Evolutionary conservation across 2,329 filamentous ascomycete genomes (phyloP).

Genomic region (Fusarium duplospermum): DNA sequence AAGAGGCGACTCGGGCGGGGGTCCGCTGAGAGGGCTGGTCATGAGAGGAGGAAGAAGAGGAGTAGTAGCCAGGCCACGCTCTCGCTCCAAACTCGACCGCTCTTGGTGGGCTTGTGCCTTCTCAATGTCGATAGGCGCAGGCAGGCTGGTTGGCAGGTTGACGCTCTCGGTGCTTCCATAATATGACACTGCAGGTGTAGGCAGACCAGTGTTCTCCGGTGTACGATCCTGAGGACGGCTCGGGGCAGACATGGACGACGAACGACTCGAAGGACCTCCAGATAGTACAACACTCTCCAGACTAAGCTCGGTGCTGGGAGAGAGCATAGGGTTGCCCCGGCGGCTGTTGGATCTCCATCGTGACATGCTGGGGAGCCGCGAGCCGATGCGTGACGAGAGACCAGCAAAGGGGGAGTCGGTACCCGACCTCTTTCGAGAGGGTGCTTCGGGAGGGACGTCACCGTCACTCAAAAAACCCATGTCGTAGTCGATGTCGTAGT

Average conservation of each 20-base stretch:
- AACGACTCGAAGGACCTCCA: slow-evolving; percentile 77
- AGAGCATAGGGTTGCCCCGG: slow-evolving; percentile 59
- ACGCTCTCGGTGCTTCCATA: slow-evolving; percentile 71
- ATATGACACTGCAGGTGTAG: slow-evolving; percentile 72
- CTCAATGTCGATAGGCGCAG: slow-evolving; percentile 57
- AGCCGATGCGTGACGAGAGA: slow-evolving; percentile 73
- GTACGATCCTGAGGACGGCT: slow-evolving; percentile 59
- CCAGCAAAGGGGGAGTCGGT: slow-evolving; percentile 70
- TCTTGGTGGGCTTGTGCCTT: slow-evolving; percentile 47
- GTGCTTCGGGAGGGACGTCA: slow-evolving; percentile 62
- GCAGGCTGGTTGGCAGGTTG: slow-evolving; percentile 57
- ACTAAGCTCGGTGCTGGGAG: slow-evolving; percentile 83
- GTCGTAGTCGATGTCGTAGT: slow-evolving; percentile 71
- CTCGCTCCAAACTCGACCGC: slow-evolving; percentile 66
- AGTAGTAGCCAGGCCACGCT: slow-evolving; percentile 75
- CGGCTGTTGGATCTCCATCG: slow-evolving; percentile 62
- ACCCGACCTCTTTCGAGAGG: slow-evolving; percentile 63
- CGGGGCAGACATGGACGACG: slow-evolving; percentile 79
- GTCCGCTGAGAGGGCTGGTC: slow-evolving; percentile 66
- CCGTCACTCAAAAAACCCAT: slow-evolving; percentile 74
- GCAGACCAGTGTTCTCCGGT: slow-evolving; percentile 66
- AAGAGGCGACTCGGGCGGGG: slow-evolving; percentile 79
- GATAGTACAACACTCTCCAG: slow-evolving; percentile 80
- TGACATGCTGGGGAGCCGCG: slow-evolving; percentile 66
- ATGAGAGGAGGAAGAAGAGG: slow-evolving; percentile 87